Base-by-base conservation (phyloP, 352 stramenopile species). In the Globisporangium echinulatum region DNA sequence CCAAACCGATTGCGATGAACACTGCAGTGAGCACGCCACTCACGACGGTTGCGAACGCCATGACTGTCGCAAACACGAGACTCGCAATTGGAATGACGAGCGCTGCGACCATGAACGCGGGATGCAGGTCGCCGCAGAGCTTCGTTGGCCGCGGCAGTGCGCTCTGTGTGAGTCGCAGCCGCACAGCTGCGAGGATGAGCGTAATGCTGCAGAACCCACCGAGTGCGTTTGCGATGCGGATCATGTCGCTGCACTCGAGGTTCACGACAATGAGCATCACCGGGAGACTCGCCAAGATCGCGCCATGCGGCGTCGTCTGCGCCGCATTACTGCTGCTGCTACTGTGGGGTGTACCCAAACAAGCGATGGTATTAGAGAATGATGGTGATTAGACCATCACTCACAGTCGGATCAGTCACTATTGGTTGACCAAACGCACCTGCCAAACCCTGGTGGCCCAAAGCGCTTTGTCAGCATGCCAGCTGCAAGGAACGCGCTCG, bases 211-310 rank as follows among this genome's bases (percentile, higher is more conserved):
- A 72, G 49, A 88, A 58, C 5, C 70, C 74, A 15, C 66, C 64
- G 37, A 86, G 63, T 5, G 74, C 70, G 59, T 86, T 88, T 10
- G 73, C 67, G 52, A 88, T 73, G n/a, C 69, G 58, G 6, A 84
- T 57, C 74, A 88, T 77, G 46, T 81, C 74, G 43, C 74, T 59
- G 36, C 67, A 72, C 53, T 80, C 71, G 33, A 80, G 65, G 54
- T 79, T 84, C 19, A 82, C 65, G 46, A 87, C 66, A 4, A 85
- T 74, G 17, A 87, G 69, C 52, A 84, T 79, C 51, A 85, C 73
- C 3, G 75, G 75, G 49, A 87, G 63, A 51, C 71, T 84, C 61
- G 70, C 74, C 63, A 78, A 82, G 39, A 85, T 77, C 0, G 79
- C 77, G 14, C 75, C 69, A 56, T 82, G 52, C 10, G 68, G 46